Base-by-base conservation (phyloP, 2,329 filamentous ascomycete species). In the Claviceps pusilla region DNA sequence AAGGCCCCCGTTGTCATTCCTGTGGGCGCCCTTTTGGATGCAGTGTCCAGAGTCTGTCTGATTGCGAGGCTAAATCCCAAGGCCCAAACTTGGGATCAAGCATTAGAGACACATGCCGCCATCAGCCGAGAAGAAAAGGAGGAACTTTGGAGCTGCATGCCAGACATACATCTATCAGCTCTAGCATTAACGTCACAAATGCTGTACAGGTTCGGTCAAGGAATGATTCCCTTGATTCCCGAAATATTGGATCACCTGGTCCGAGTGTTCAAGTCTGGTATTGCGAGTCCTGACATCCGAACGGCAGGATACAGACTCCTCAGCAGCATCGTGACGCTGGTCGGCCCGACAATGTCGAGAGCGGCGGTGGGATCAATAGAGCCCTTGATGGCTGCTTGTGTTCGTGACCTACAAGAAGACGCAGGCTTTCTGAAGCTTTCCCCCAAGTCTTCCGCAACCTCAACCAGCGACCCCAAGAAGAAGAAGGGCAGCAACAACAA, bases 81-180 rank as follows among this genome's bases (percentile, higher is more conserved):
- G 64, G 71, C 66, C 57, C 74, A 74, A 56, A 68, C 66, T 24
- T 71, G 71, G 59, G 71, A 76, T 57, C 73, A 73, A 59, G 73
- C 71, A 2, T 68, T 80, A n/a, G 79, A 83, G 57, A 74, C 83
- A 56, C 90, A 89, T 60, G 75, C 82, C 7, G 84, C 87, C 58
- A 80, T 93, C 58, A 77, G 82, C 37, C 80, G 85, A 57, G 87
- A 94, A 51, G 91, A 96, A 68, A 84, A 84, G 57, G 88, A 95
- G 53, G 80, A 83, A 48, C 75, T 96, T 3, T 90, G 86, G 79
- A 72, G 77, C 49, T 73, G 80, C 19, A 74, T 96, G 11, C 87
- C 90, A 4, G 74, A 78, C 10, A 78, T 96, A 43, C 89, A 96
- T 63, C 69, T 82, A 14, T 81, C 85, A 14, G 78, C 80, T n/a